Percentiles rank a stretch among this genome's conserved stretches.
Evolutionary conservation across 176 grass and related monocot species (phyloP).

Genomic region (Phoenix dactylifera): DNA sequence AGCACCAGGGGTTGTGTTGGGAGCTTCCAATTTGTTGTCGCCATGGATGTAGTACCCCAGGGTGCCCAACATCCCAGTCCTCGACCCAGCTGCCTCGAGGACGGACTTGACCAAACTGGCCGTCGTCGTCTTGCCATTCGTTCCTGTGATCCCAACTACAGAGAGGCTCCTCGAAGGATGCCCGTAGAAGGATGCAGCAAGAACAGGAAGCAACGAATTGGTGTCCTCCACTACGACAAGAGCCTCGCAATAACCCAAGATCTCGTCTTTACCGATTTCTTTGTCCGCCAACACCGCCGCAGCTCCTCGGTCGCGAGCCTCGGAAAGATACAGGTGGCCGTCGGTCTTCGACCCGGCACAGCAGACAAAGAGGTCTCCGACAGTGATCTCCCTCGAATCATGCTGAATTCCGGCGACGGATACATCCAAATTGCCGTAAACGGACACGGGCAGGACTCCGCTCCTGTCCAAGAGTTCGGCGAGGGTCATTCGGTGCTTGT

Average conservation of each 20-base stretch:
- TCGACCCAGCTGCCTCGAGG: conserved; percentile 70
- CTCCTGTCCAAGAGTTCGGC: conserved; percentile 92
- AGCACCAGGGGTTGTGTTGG: conserved; percentile 31
- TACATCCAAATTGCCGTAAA: conserved; percentile 69
- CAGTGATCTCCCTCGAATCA: conserved; percentile 56
- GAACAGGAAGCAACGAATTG: conserved; percentile 29
- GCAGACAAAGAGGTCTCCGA: conserved; percentile 76
- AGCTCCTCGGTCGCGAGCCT: conserved; percentile 79
- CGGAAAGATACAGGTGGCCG: conserved; percentile 41
- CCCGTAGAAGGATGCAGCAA: conserved; percentile 68
- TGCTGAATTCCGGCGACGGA: conserved; percentile 55
- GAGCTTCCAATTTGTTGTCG: conserved; percentile 44
- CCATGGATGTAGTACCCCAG: conserved; percentile 64
- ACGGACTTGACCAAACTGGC: conserved; percentile 76
- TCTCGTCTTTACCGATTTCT: conserved; percentile 81
- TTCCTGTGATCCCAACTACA: conserved; percentile 59
- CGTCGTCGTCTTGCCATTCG: conserved; percentile 45
- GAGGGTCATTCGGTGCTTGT: conserved; percentile 69
- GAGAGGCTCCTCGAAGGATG: conserved; percentile 54
- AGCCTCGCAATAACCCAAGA: conserved; percentile 53
- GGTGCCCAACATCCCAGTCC: conserved; percentile 62
- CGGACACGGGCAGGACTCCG: conserved; percentile 66
- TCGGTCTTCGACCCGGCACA: conserved; percentile 26
- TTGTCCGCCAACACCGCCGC: conserved; percentile 73
- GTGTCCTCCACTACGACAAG: conserved; percentile 82